A percentile compares a stretch with the other conserved stretches of the same genome.
Conservation (phyloP, 2,329 filamentous ascomycete species). For the Didymella pomorum region DNA sequence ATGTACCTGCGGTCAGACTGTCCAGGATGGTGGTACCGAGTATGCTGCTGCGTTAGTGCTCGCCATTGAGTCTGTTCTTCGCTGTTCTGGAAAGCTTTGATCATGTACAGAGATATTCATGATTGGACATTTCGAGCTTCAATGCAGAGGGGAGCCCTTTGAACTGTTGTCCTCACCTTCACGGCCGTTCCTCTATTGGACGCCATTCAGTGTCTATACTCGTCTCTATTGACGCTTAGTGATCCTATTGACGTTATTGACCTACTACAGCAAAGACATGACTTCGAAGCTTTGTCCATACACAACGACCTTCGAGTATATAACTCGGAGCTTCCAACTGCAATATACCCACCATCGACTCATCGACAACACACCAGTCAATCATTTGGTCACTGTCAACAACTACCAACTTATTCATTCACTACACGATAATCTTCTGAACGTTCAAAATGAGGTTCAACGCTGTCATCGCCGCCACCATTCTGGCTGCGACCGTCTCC, state of each 20-base stretch:
- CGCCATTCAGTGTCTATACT: conserved; percentile 9
- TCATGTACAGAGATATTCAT: neutral
- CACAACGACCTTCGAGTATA: conserved; percentile 9
- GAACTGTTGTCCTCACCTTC: conserved; percentile 22
- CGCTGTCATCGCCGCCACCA: conserved; percentile 51
- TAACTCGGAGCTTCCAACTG: neutral
- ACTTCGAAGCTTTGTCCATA: conserved; percentile 12
- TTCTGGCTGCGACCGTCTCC: conserved; percentile 53
- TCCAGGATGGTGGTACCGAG: conserved; percentile 11
- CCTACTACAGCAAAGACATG: conserved; percentile 4
- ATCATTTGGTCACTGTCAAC: conserved; percentile 25
- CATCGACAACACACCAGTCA: conserved; percentile 9
- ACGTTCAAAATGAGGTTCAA: conserved; percentile 59
- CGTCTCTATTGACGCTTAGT: conserved; percentile 22
- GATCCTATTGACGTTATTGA: conserved; percentile 35
- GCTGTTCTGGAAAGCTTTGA: conserved; percentile 14
- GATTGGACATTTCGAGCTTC: conserved; percentile 12
- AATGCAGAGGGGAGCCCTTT: conserved; percentile 24
- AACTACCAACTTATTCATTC: conserved; percentile 22
- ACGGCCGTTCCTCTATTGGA: conserved; percentile 20
- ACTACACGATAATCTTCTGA: conserved; percentile 24
- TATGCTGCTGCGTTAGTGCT: conserved; percentile 13
- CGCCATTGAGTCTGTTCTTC: conserved; percentile 1
- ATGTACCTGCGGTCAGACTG: conserved; percentile 15
- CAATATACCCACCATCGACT: conserved; percentile 23